phyloP scores from a whole-genome alignment of 2,329 filamentous ascomycete genomes.

The Verticillium nonalfalfae region DNA sequence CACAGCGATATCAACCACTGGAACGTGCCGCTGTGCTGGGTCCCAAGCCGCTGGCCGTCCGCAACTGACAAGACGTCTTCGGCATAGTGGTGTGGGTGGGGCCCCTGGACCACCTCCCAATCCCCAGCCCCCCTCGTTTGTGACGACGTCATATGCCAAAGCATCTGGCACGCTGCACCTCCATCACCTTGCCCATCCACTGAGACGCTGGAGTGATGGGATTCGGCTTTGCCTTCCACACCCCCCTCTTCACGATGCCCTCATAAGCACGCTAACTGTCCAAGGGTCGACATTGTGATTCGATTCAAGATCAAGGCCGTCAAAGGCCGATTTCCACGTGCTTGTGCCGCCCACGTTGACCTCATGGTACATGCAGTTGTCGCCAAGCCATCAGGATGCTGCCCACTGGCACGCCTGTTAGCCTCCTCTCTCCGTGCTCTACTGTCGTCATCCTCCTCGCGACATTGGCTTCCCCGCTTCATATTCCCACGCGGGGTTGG shows the following conservation, averaged over 20 bases:
- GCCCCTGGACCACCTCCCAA: background rate
- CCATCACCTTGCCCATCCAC: background rate
- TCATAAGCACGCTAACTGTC: background rate
- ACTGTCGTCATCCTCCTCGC: background rate
- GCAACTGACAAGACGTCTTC: background rate
- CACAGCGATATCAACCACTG: background rate
- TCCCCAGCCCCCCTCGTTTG: background rate
- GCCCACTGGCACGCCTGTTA: background rate
- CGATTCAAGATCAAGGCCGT: background rate
- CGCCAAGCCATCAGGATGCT: background rate
- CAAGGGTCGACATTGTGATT: background rate
- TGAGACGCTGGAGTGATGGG: background rate
- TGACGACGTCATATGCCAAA: background rate
- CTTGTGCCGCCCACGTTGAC: background rate
- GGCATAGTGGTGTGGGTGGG: background rate
- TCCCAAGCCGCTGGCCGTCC: background rate
- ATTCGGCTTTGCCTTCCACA: background rate
- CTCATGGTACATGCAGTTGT: background rate
- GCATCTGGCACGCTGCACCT: background rate
- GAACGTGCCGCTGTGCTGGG: background rate
- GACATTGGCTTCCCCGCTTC: background rate
- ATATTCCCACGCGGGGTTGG: background rate
- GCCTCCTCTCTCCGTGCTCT: background rate
- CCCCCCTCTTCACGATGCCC: background rate
- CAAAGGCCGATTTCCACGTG: background rate